Conservation (phyloP, 345 rosid species). For the Pseudoturritis turrita region DNA sequence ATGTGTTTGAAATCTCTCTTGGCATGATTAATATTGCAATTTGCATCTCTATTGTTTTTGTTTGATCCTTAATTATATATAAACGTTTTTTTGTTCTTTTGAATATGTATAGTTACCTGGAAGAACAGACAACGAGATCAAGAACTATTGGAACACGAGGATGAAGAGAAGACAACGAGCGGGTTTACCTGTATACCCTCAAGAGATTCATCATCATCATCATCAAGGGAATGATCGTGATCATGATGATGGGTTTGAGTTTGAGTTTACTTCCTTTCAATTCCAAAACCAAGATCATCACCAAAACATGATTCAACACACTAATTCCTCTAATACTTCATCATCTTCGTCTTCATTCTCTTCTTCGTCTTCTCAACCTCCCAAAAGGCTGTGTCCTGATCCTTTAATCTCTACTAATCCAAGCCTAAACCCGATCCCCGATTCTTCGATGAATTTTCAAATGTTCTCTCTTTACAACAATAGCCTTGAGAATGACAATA, state of each 20-base stretch:
- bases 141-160: slow-evolving; percentile 87
- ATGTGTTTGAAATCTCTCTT: slow-evolving; percentile 9
- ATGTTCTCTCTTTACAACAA: slow-evolving; percentile 28
- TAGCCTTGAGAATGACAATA: slow-evolving; percentile 11
- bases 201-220: slow-evolving; percentile 29
- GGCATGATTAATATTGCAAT: slow-evolving; percentile 10
- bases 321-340: slow-evolving; percentile 24
- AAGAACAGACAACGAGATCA: slow-evolving; percentile 85
- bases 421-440: slow-evolving; percentile 13
- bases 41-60: not conserved
- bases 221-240: slow-evolving; percentile 5
- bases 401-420: slow-evolving; percentile 28
- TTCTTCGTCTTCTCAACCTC: slow-evolving; percentile 29
- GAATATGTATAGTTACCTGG: slow-evolving; percentile 59
- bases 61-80: not conserved
- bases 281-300: slow-evolving; percentile 32
- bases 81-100: too few relatives aligned
- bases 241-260: slow-evolving; percentile 29
- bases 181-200: slow-evolving; percentile 68
- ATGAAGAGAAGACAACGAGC: slow-evolving; percentile 74
- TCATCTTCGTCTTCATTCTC: slow-evolving; percentile 34
- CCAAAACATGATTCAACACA: slow-evolving; percentile 19
- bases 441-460: slow-evolving; percentile 9
- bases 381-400: slow-evolving; percentile 12
- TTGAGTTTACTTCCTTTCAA: slow-evolving; percentile 23